Base-by-base conservation (phyloP, 2,329 filamentous ascomycete genomes). In the Ophiostoma tasmaniense region DNA sequence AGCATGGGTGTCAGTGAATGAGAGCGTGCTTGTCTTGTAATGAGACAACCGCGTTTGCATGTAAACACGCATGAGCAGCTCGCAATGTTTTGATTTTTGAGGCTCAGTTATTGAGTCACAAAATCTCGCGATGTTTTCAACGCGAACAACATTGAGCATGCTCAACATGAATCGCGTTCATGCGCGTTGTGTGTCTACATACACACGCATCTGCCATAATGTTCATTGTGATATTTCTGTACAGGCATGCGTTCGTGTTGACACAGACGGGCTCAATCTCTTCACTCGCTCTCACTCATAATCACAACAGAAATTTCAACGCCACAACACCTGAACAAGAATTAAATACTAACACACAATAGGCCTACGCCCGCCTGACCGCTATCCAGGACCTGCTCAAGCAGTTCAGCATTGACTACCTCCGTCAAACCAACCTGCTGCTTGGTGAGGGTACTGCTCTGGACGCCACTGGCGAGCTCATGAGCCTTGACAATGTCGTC, bases 341-440 rank as follows among this genome's bases (percentile, higher is more conserved):
- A 45, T 10, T n/a, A n/a, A 35, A 20, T 39, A 11, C 30, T 37
- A 62, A 20, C 20, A 62, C 59, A 28, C 11, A 11, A 4, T 77
- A 94, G 91, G 88, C 94, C 73, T 87, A 91, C 74, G 84, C 90
- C 75, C 87, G 91, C 69, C 88, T 96, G 73, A 87, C 89, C 73
- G 91, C 89, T 70, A 89, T 97, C 66, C 87, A 93, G 75, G 87
- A 89, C 71, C 86, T 92, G 55, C 88, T 97, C 76, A 89, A 90
- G 76, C 89, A 89, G 70, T 89, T 96, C 74, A 89, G 91, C 73
- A 85, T 87, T 75, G 91, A 93, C 74, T 97, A 96, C 80, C 87
- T 96, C 76, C 90, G 92, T 76, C 92, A 97, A 82, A 93, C 91
- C 74, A 92, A 93, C 78, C 88, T 92, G 8, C 87, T 96, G 65